Percentiles rank a stretch among this genome's conserved stretches.
phyloP scores from a whole-genome alignment of 139 green algal genomes.

The Trebouxia sp. region DNA sequence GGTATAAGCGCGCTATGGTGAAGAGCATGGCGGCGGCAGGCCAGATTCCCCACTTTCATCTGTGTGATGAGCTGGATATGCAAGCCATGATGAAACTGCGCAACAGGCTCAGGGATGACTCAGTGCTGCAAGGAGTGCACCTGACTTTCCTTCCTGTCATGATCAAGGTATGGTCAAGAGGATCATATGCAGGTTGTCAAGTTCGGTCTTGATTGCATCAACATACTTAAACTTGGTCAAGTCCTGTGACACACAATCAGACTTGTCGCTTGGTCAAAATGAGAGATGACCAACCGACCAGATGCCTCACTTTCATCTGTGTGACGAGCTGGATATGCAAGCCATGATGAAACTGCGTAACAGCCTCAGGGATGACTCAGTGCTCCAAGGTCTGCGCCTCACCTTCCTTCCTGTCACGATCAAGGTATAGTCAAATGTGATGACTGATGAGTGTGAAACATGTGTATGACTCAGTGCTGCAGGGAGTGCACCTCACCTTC shows the following conservation, averaged over 20 bases:
- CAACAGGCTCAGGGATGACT: slow-evolving; percentile 40
- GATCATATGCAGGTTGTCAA: too few relatives aligned
- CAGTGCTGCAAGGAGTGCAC: slow-evolving; percentile 47
- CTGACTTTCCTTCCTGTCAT: slow-evolving; percentile 86
- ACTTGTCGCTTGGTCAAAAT: too few relatives aligned
- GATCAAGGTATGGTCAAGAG: slow-evolving; percentile 84
- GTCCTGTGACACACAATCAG: too few relatives aligned
- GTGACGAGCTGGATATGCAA: slow-evolving; percentile 77
- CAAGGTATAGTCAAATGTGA: too few relatives aligned
- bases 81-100: slow-evolving; percentile 63
- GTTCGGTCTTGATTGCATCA: too few relatives aligned
- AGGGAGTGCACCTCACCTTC: slow-evolving; percentile 73
- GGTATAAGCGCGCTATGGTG: slow-evolving; percentile 78
- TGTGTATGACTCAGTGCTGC: too few relatives aligned
- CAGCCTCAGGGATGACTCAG: slow-evolving; percentile 43
- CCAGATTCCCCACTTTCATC: slow-evolving; percentile 83
- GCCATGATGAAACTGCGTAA: slow-evolving; percentile 58
- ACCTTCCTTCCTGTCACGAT: too few relatives aligned
- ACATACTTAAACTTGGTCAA: too few relatives aligned
- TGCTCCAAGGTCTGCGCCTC: too few relatives aligned
- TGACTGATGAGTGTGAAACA: too few relatives aligned
- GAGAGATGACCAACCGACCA: too few relatives aligned
- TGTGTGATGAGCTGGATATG: slow-evolving; percentile 79
- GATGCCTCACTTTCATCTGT: slow-evolving; percentile 88
- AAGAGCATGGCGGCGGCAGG: slow-evolving; percentile 70